Percentiles rank a stretch among this genome's conserved stretches.
phyloP scores from a whole-genome alignment of 441 rosid species.

The Populus hybrid region DNA sequence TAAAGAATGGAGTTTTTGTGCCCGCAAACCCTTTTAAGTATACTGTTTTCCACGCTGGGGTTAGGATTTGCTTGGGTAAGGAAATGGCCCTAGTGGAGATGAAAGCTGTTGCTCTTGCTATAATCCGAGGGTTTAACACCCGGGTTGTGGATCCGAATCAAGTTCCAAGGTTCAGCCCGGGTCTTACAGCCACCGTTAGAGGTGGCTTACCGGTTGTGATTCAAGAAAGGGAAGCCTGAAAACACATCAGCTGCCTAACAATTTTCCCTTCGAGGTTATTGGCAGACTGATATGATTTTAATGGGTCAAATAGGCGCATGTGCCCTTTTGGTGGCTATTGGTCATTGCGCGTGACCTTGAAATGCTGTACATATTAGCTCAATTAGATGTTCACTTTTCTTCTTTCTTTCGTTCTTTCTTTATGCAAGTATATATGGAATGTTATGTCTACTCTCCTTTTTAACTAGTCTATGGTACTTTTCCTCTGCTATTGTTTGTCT shows the following conservation, averaged over 20 bases:
- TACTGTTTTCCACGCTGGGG: slow-evolving; percentile 39
- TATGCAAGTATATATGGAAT: background rate
- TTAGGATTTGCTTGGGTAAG: slow-evolving; percentile 44
- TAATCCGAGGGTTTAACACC: slow-evolving; percentile 22
- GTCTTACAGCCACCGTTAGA: slow-evolving; percentile 68
- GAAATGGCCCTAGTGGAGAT: slow-evolving; percentile 43
- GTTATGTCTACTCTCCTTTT: background rate
- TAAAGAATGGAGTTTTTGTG: slow-evolving; percentile 27
- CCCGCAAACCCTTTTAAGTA: slow-evolving; percentile 26
- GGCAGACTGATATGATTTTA: background rate
- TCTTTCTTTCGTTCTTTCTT: background rate
- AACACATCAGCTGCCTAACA: slow-evolving; percentile 12
- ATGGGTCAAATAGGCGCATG: background rate
- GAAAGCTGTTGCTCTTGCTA: slow-evolving; percentile 34
- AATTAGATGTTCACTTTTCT: background rate
- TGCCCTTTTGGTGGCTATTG: background rate
- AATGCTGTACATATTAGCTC: background rate
- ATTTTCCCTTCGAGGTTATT: background rate
- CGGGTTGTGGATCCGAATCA: slow-evolving; percentile 21
- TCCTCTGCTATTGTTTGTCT: background rate
- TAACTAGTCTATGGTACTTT: background rate
- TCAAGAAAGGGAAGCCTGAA: slow-evolving; percentile 44
- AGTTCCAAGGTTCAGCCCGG: slow-evolving; percentile 49
- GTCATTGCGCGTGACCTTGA: background rate
- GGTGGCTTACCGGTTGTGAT: slow-evolving; percentile 66